Base-by-base conservation (phyloP, 768 basidiomycete species). In the Rickenella mellea region DNA sequence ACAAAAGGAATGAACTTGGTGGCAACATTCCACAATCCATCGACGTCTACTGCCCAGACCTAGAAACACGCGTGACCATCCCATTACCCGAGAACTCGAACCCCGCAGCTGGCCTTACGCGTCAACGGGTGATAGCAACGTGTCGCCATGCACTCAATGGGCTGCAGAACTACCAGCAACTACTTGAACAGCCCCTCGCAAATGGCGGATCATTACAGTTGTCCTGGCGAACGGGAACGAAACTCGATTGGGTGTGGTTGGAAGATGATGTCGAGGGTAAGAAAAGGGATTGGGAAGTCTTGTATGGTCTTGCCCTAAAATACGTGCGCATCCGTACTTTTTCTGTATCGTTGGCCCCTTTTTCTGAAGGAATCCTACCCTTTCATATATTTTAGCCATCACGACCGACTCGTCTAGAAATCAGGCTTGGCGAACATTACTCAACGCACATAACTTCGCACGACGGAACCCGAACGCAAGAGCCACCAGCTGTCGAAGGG, bases 181-280 rank as follows among this genome's bases (percentile, higher is more conserved):
- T 88, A 17, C 63, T 87, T 22, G 71, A 78, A 48, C 63, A 65
- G 20, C 68, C 76, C 27, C 50, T 79, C 3, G 60, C 52, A 36
- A 60, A 69, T 35, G 87, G 86, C 17, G 73, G 71, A 40, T 60
- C 62, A 6, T 61, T 93, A 27, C 73, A 80, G 55, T 67, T 96
- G 28, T 85, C 79, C 31, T 97, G 93, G 93, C 71, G 84, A 28
- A 55, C 70, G 22, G 76, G 70, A 17, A 76, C 78, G 2, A 73
- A 76, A 46, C 57, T 97, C 36, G 92, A 97, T 54, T 97, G 93
- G 93, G 66, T 92, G 21, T 83, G 83, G 73, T 68, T 80, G 27
- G 70, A 78, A n/a, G 65, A 71, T 20, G 82, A 85, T 49, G 65
- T 82, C 0, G 66, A 74, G 26, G 84, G 78, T 8, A 65, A 71